A percentile compares a stretch with the other conserved stretches of the same genome.
Conservation (phyloP, 148 eudicot genomes). For the Vaccinium darrowii region DNA sequence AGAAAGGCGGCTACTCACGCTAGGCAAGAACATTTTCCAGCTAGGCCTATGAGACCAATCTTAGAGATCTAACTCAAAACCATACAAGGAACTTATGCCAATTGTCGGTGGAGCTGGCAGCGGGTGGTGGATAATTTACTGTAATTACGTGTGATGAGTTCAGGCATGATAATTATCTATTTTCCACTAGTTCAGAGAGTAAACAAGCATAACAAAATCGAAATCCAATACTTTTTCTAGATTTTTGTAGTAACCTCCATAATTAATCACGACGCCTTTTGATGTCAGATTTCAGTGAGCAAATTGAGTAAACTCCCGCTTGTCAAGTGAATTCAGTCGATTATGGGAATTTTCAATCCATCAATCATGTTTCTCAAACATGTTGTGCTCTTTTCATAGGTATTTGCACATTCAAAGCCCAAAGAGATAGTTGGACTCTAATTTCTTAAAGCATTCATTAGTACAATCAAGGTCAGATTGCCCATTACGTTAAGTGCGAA, state of each 20-base stretch:
- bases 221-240: background rate
- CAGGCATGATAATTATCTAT: background rate
- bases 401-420: background rate
- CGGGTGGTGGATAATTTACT: background rate
- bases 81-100: background rate
- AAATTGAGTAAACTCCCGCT: background rate
- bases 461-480: background rate
- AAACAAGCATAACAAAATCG: background rate
- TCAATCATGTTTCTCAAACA: background rate
- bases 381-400: background rate
- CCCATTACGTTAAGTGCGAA: background rate
- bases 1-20: background rate
- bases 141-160: background rate
- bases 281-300: background rate
- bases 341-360: background rate
- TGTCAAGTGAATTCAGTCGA: background rate
- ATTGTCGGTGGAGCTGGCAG: background rate
- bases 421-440: background rate
- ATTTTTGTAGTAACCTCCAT: background rate
- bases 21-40: background rate
- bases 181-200: background rate
- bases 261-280: background rate
- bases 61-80: background rate
- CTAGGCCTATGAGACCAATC: background rate
- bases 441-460: background rate